Base-by-base conservation (phyloP, 208 protist genomes). In the Acanthamoeba healyi region DNA sequence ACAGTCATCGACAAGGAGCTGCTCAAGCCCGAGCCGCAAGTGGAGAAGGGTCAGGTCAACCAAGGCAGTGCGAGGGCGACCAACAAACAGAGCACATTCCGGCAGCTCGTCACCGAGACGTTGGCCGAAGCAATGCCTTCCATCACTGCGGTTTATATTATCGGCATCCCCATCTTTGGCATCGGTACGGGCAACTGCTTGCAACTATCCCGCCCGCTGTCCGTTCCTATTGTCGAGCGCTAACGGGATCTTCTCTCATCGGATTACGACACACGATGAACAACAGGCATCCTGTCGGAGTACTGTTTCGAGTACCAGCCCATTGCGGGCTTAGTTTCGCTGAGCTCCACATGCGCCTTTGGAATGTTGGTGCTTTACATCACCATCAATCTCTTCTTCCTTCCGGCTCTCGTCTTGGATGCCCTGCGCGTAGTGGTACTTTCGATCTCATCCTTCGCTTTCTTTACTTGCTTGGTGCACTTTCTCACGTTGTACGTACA, bases 51-150 rank as follows among this genome's bases (percentile, higher is more conserved):
- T 15, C 29, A 38, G 1, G 67, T 77, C 67, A 77, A 77, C 22
- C 67, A 77, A 5, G 67, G 38, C 15, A 77, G 67, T 36, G 0
- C n/a, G 12, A 6, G 26, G 40, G 29, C 2, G 1, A 77, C 10
- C 67, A 36, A 77, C 67, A 77, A 29, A 0, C 67, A 44, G 5
- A 36, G 14, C 67, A 44, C 67, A 7, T 87, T 58, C 42, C 79
- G 44, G 24, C 15, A 61, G 9, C 44, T 44, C 49, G 51, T 87
- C 49, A 87, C 32, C 44, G 51, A 63, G 26, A 87, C 79, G 29
- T 32, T 87, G 24, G 79, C 51, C 44, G 79, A 87, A n/a, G 44
- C 79, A 38, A 87, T 87, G 79, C 79, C 79, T 32, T 87, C 79
- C 22, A 87, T 87, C 79, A 65, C 79, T 22, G 67, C 79, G 6